Evolutionary conservation across 805 yeast species (phyloP).

Genomic region (Hermanozyma aechmeae): DNA sequence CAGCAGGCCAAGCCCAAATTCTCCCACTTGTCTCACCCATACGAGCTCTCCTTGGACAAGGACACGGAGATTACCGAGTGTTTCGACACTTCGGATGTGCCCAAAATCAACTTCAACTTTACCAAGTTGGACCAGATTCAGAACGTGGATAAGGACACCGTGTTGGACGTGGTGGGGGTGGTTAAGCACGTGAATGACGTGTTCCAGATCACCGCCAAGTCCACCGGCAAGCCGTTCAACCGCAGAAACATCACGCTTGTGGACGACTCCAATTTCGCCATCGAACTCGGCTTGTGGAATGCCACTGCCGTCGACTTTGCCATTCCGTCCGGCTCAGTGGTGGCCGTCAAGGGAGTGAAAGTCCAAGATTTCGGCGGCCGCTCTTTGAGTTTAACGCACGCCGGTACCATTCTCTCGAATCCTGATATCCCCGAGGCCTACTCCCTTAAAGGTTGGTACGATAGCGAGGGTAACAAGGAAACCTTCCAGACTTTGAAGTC

Average conservation of each 20-base stretch:
- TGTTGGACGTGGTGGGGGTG: constrained; percentile 83
- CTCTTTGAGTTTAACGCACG: constrained; percentile 67
- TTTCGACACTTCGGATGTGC: constrained; percentile 53
- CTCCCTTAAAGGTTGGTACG: constrained; percentile 91
- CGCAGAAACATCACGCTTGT: constrained; percentile 84
- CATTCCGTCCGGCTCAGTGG: constrained; percentile 67
- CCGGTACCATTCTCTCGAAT: constrained; percentile 65
- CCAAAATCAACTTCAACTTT: constrained; percentile 71
- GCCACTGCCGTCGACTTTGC: constrained; percentile 72
- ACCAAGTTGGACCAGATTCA: constrained; percentile 59
- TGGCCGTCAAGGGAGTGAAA: constrained; percentile 86
- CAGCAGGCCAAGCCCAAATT: constrained; percentile 81
- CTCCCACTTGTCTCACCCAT: constrained; percentile 76
- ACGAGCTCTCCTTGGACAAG: constrained; percentile 74
- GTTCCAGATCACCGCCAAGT: constrained; percentile 72
- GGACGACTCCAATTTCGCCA: constrained; percentile 71
- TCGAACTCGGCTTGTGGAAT: constrained; percentile 86
- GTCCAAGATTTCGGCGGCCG: constrained; percentile 86
- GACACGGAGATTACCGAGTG: constrained; percentile 71
- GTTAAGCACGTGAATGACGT: constrained; percentile 68
- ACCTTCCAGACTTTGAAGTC: constrained; percentile 52
- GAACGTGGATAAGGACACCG: constrained; percentile 57
- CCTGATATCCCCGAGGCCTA: constrained; percentile 90
- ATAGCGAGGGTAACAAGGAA: constrained; percentile 60
- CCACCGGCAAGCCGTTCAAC: constrained; percentile 85